phyloP scores from a whole-genome alignment of 176 grass and related monocot species.

The Phoenix roebelenii region DNA sequence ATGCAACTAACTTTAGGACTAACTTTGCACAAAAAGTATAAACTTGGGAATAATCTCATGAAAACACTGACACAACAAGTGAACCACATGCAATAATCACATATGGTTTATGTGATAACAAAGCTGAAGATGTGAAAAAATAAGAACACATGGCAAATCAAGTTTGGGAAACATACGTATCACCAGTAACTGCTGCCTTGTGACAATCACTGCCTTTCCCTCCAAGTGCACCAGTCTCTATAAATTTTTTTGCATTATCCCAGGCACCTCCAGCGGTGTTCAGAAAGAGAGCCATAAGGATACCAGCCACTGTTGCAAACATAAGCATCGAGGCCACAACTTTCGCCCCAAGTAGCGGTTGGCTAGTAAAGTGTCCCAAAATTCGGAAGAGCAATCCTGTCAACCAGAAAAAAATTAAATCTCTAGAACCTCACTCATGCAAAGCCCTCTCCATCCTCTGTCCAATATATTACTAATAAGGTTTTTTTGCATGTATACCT shows the following conservation, averaged over 20 bases:
- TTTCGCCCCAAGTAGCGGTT: conserved; percentile 84
- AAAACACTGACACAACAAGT: no score
- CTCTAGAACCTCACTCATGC: background rate
- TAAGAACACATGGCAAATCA: conserved; percentile 6
- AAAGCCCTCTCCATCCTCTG: background rate
- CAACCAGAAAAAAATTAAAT: conserved; percentile 19
- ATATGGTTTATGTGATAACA: no score
- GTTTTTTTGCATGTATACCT: no score
- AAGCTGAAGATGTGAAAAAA: background rate
- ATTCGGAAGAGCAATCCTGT: conserved; percentile 74
- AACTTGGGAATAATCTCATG: no score
- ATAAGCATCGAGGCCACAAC: conserved; percentile 95
- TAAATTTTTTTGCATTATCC: conserved; percentile 99
- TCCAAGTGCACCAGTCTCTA: conserved; percentile 92
- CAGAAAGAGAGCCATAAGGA: conserved; percentile 97
- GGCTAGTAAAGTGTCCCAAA: conserved; percentile 67
- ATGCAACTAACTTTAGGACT: no score
- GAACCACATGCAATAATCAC: no score
- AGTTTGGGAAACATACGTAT: conserved; percentile 59
- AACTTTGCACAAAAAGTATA: no score
- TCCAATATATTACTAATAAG: no score
- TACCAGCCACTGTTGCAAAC: conserved; percentile 86
- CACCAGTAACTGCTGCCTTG: conserved; percentile 90
- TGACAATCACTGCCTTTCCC: conserved; percentile 94
- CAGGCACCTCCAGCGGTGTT: conserved; percentile 94